Evolutionary conservation across 2,329 filamentous ascomycete genomes (phyloP), one percentile per base, ranked within the genome.

Genomic region (Cephalotrichum gorgonifer): DNA sequence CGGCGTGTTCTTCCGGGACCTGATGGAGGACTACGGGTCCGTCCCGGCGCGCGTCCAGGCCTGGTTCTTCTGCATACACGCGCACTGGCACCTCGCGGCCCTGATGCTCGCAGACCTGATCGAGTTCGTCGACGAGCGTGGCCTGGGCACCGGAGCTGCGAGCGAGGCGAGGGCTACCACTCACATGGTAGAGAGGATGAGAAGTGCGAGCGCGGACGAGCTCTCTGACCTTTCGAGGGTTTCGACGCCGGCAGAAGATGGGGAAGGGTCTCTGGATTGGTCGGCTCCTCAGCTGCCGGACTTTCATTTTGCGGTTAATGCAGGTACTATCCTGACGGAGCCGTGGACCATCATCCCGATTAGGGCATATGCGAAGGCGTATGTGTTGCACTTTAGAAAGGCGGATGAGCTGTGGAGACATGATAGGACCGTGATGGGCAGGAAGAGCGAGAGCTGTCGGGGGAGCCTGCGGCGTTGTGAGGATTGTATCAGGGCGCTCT

Each of bases 291-390:
- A 63, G 31, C 58, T 68, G 28, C 54, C 60, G 22, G 69, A 72
- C 22, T 74, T 76, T 48, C 76, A 79, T 56, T 71, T 72, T 50
- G 74, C 75, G 1, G 64, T 78, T 23, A 74, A 70, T 39, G 68
- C 77, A 51, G 75, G 73, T 2, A 72, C 76, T 1, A 64, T 81
- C n/a, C 57, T 81, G 49, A 78, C 75, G 1, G 77, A 81, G 54
- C 78, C 78, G 2, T 81, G 77, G 77, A 78, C 76, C 1, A 70
- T 72, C 35, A 70, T 79, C 3, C 60, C 79, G 26, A 71, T 78
- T 41, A 65, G 74, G 25, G 70, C 70, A 0, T 79, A 79, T 51
- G 67, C 71, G 23, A 74, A 70, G 55, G 71, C 74, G 0, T 69
- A 61, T 2, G 56, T 64, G 4, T 50, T 63, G 15, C 59, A 66